Conservation (phyloP, 192 early-diverging fungal genomes). For the Geranomyces michiganensis region DNA sequence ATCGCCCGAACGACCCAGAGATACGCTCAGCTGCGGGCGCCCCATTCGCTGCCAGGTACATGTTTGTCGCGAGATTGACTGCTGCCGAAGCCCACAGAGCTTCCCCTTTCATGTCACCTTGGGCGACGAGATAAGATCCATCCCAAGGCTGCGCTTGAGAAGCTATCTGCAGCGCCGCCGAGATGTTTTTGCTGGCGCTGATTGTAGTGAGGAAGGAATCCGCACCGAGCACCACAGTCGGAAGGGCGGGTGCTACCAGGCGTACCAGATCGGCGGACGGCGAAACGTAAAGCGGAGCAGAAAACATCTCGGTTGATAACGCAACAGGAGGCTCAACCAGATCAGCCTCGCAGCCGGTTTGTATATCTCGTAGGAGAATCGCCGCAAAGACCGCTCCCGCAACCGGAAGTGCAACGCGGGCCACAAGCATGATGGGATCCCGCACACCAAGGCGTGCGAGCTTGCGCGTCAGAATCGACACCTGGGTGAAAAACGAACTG, state of each 20-base stretch:
- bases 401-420: neutral
- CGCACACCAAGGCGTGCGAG: neutral
- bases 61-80: neutral
- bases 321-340: too few relatives aligned
- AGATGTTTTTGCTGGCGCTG: too few relatives aligned
- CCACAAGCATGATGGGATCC: neutral
- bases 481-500: neutral
- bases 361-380: neutral
- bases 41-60: neutral
- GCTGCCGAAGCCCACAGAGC: neutral
- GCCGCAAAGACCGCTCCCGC: neutral
- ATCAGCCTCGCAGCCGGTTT: too few relatives aligned
- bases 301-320: too few relatives aligned
- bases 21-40: neutral
- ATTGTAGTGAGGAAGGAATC: too few relatives aligned
- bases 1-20: neutral
- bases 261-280: too few relatives aligned
- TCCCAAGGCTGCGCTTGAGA: neutral
- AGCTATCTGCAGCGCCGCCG: too few relatives aligned
- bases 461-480: neutral
- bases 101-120: constrained; percentile 2
- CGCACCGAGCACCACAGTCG: too few relatives aligned
- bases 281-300: too few relatives aligned
- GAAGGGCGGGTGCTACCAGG: too few relatives aligned
- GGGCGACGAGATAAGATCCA: neutral